Conservation (phyloP, 169 alveolate species). For the Eimeria brunetti region DNA sequence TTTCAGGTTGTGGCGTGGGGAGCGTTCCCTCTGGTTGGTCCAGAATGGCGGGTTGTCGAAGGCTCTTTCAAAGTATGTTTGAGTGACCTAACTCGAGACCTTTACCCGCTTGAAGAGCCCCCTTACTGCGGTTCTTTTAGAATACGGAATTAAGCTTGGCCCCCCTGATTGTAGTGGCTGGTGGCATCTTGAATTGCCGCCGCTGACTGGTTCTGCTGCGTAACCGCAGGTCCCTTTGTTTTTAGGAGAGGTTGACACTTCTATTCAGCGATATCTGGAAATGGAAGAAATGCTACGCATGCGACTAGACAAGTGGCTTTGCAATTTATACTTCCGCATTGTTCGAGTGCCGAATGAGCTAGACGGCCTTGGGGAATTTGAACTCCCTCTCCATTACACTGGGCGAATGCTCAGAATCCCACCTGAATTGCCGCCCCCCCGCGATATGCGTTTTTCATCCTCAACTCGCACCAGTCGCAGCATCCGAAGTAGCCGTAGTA, state of each 20-base stretch:
- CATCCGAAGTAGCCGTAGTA: constrained; percentile 41
- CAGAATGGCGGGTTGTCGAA: constrained; percentile 84
- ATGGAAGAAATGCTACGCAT: constrained; percentile 84
- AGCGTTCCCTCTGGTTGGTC: constrained; percentile 86
- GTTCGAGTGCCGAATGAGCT: constrained; percentile 78
- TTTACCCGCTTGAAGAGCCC: neutral
- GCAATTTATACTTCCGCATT: constrained; percentile 86
- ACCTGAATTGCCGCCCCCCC: constrained; percentile 43
- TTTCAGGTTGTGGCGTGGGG: constrained; percentile 83
- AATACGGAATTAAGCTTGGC: neutral
- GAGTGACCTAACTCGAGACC: neutral
- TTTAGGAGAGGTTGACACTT: constrained; percentile 83
- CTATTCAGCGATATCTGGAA: constrained; percentile 83
- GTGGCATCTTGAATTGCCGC: neutral
- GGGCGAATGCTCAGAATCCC: constrained; percentile 72
- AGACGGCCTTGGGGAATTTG: constrained; percentile 78
- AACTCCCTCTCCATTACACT: constrained; percentile 75
- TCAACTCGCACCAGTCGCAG: constrained; percentile 58
- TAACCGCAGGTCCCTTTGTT: constrained; percentile 67
- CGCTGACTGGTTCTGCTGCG: constrained; percentile 3
- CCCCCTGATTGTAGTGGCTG: neutral
- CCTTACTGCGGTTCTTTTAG: neutral
- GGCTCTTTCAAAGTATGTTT: constrained; percentile 86
- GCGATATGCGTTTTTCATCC: neutral
- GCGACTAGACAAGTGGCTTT: constrained; percentile 87